Base-by-base conservation (phyloP, 371 early-diverging fungal species). In the Dichotomocladium elegans region DNA sequence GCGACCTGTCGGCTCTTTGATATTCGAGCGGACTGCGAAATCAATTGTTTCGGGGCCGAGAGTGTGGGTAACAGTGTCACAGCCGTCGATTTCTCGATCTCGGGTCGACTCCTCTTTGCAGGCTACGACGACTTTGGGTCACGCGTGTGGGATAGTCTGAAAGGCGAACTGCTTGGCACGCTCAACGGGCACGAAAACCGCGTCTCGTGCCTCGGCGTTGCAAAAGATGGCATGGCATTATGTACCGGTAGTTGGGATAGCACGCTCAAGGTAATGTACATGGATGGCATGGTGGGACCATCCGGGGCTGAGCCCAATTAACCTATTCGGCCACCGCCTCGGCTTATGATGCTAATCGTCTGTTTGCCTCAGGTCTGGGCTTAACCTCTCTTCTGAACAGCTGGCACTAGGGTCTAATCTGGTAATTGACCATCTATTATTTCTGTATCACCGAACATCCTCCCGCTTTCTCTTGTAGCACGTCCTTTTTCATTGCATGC, bases 81-180 rank as follows among this genome's bases (percentile, higher is more conserved):
- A 4, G 94, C 96, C 7, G 87, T 99, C 26, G 95, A 86, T 12
- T 99, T 99, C 66, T 94, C 95, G 25, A 80, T 91, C 33, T 95
- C 95, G 8, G 99, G 99, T 5, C 85, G 99, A 30, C 71, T 98
- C 21, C 63, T 98, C 53, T 99, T 99, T 80, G 96, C 96, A 24
- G 99, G 98, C 15, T 98, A 97, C 63, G 99, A 99, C 68, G 98
- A 99, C 72, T 96, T 91, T 68, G 95, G 93, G 70, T 94, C 94
- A 79, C 91, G 96, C 61, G 96, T 95, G 5, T 98, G 97, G 97
- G 98, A 98, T 70, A 95, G 94, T n/a, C 79, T 98, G 41, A 92
- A 94, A 68, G 93, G 94, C 40, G 92, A 95, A 55, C 82, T 95
- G 40, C 93, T 95, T 9, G 95, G 96, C 33, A 92, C 93, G 4